Base-by-base conservation (phyloP, 176 grass and related monocot species). In the Alloteropsis semialata region DNA sequence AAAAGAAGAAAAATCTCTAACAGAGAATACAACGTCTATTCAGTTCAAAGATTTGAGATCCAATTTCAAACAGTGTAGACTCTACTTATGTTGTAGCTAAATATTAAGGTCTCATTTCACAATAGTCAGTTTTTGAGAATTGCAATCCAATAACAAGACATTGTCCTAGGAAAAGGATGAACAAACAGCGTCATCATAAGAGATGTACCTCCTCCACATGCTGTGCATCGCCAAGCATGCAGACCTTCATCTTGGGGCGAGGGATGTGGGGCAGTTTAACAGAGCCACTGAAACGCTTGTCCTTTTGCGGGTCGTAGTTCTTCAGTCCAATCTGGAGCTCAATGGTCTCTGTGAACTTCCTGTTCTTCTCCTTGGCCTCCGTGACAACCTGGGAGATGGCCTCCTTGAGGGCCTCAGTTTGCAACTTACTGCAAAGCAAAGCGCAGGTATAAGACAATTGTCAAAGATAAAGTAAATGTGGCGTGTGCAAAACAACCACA, bases 241-340 rank as follows among this genome's bases (percentile, higher is more conserved):
- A 92, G 67, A 92, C 80, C 90, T 89, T 93, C 91, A 90, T 93
- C 79, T 90, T 93, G 13, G 91, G 91, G 16, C 87, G 91, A 21
- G 87, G 90, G 68, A 92, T 86, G 1, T 92, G 84, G 21, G 87
- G 83, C 48, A 92, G 84, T 79, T 87, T 92, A n/a, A 92, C 87
- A 0, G 90, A 86, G 32, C 90, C 90, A 10, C 84, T 89, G 48
- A 92, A 92, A 75, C 87, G 90, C 79, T 92, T 92, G 84, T 92
- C 87, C 74, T 92, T 92, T 56, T 92, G 87, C 2, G 90, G 90
- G 7, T 89, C 90, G 15, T 89, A 92, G 83, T 92, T 87, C 84
- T 92, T 92, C 10, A 92, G 64, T 0, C 87, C 90, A 14, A 92
- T 89, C 90, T 92, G 87, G 49, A 92, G 83, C 75, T 92, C 87